Conservation (phyloP, 2,329 filamentous ascomycete species). For the Cyclaneusma minus region DNA sequence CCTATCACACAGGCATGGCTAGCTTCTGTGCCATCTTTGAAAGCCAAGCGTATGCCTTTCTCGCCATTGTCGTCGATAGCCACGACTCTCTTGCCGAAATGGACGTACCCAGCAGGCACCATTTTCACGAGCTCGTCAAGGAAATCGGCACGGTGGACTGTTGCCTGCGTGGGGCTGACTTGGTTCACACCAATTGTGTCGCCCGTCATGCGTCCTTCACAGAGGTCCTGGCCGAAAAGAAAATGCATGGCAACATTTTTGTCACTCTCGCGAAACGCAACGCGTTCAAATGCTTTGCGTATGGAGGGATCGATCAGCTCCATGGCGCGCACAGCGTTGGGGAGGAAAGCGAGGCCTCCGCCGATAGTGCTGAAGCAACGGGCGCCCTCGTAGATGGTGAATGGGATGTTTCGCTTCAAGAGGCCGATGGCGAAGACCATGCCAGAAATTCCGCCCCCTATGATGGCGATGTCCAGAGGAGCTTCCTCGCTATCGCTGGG, state of each 20-base stretch:
- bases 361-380: conserved; percentile 39
- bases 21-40: conserved; percentile 26
- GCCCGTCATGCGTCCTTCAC: conserved; percentile 23
- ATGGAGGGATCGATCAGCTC: conserved; percentile 31
- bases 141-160: conserved; percentile 22
- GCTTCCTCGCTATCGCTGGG: too few species aligned
- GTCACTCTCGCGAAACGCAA: too few species aligned
- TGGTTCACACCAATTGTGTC: too few species aligned
- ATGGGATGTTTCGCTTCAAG: conserved; percentile 23
- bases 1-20: conserved; percentile 33
- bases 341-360: conserved; percentile 38
- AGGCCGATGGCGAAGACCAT: conserved; percentile 37
- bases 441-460: conserved; percentile 44
- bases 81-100: conserved; percentile 18
- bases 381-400: conserved; percentile 38
- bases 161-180: too few species aligned
- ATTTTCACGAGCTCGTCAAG: conserved; percentile 23
- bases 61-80: conserved; percentile 9
- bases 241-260: conserved; percentile 14
- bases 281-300: conserved; percentile 24
- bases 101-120: conserved; percentile 17
- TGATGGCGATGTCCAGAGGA: conserved; percentile 34
- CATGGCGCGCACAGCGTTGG: conserved; percentile 39
- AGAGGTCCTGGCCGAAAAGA: conserved; percentile 17
- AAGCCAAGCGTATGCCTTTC: conserved; percentile 16